These are phyloP conservation scores for Microstegium vimineum DNA, from an alignment of 176 grass and related monocot species.

Conservation along the genomic window DNA sequence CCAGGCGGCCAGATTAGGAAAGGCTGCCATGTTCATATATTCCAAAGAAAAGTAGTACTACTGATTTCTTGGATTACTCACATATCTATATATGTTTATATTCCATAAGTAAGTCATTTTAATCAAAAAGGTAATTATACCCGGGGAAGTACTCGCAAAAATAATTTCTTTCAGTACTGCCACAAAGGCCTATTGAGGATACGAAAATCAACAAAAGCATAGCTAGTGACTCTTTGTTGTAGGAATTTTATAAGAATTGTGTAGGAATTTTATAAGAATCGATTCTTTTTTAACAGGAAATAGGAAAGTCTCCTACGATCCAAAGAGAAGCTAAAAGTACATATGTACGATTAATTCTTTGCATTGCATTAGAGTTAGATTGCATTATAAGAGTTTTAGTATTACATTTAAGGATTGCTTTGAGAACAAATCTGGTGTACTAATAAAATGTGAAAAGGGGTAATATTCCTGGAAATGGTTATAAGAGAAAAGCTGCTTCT, in stretches of 20 bases:
- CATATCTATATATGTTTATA: background rate
- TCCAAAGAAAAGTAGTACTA: background rate
- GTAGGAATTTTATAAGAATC: no score
- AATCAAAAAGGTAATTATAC: background rate
- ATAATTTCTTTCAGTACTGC: background rate
- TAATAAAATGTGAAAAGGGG: no score
- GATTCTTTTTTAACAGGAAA: background rate
- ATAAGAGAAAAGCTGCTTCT: no score
- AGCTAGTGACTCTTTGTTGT: background rate
- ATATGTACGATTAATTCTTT: no score
- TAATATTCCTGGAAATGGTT: no score
- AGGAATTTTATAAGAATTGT: background rate
- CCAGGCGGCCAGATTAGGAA: background rate
- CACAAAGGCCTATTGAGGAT: background rate
- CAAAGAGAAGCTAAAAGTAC: background rate
- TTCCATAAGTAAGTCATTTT: background rate
- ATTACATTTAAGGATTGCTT: no score
- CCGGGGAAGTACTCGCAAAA: background rate
- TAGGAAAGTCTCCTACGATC: no score
- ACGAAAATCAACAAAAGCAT: background rate
- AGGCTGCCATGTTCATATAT: background rate
- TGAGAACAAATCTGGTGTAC: no score
- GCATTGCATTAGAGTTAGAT: no score
- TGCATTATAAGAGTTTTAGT: no score
- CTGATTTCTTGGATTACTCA: background rate